Evolutionary conservation across 2,329 filamentous ascomycete genomes (phyloP).

Genomic region (Ophiostoma ips): DNA sequence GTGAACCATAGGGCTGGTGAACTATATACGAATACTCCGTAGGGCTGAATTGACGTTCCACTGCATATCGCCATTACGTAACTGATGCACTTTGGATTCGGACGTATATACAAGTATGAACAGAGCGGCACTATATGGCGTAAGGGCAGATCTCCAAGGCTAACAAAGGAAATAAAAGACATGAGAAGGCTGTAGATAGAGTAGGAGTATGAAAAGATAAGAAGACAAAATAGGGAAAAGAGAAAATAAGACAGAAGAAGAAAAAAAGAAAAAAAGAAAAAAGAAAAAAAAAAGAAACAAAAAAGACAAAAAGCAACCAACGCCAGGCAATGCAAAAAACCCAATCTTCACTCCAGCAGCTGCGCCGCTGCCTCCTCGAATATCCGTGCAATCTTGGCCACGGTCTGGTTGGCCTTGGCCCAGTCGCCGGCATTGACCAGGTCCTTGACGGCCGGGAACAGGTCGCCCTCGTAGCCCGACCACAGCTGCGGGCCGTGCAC

Average conservation of each 20-base stretch:
- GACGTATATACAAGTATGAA: no score
- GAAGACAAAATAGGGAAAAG: no score
- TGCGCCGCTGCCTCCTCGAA: constrained; percentile 43
- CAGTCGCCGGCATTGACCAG: constrained; percentile 60
- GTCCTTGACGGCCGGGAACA: constrained; percentile 78
- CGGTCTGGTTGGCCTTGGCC: constrained; percentile 49
- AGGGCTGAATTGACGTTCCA: no score
- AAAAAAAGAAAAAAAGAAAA: background rate
- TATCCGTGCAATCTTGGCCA: constrained; percentile 58
- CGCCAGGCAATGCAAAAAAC: constrained; percentile 12
- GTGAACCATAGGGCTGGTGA: no score
- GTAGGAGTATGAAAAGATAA: no score
- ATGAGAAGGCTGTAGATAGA: no score
- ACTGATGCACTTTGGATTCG: no score
- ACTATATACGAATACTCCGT: no score
- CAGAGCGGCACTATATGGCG: no score
- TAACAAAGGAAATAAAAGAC: background rate
- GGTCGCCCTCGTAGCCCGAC: constrained; percentile 52
- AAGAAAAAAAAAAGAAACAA: background rate
- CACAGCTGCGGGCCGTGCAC: constrained; percentile 74
- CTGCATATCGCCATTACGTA: no score
- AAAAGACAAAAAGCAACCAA: background rate
- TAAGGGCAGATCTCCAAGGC: background rate
- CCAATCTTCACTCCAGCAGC: constrained; percentile 8
- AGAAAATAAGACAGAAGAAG: background rate